Percentiles rank a stretch among this genome's conserved stretches.
Evolutionary conservation across 2,329 filamentous ascomycete species (phyloP).

Genomic region (Venturia effusa): DNA sequence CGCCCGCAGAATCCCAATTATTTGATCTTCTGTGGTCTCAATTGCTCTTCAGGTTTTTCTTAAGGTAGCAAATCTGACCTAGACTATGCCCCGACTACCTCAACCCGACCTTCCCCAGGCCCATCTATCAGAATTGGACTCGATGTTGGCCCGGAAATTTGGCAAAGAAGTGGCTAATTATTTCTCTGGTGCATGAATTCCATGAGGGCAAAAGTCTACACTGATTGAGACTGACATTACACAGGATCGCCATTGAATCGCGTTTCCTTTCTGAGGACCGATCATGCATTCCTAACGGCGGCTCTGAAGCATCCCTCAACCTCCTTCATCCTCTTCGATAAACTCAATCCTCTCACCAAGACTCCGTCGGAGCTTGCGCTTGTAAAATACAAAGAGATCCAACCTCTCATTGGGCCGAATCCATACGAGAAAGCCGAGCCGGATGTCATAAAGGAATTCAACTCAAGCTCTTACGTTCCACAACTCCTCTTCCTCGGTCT

Average conservation of each 20-base stretch:
- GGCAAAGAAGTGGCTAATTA: constrained; percentile 75
- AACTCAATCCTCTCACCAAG: constrained; percentile 62
- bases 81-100: constrained; percentile 3
- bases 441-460: constrained; percentile 59
- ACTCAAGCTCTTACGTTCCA: constrained; percentile 57
- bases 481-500: constrained; percentile 78
- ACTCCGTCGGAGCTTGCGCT: constrained; percentile 54
- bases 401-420: constrained; percentile 57
- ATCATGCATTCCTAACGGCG: constrained; percentile 57
- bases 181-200: constrained; percentile 46
- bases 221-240: neutral
- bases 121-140: constrained; percentile 47
- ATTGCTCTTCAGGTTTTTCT: neutral
- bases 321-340: constrained; percentile 67
- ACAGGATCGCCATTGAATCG: constrained; percentile 64
- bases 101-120: constrained; percentile 44
- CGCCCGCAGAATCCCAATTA: too few relatives aligned
- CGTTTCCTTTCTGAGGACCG: constrained; percentile 63
- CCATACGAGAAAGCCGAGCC: constrained; percentile 63
- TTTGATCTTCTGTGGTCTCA: neutral
- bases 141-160: constrained; percentile 66
- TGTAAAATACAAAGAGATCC: constrained; percentile 57
- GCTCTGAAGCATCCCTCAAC: constrained; percentile 57
- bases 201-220: neutral
- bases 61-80: neutral